Evolutionary conservation across 2,329 filamentous ascomycete species (phyloP).

Genomic region (Lachnellula hyalina): DNA sequence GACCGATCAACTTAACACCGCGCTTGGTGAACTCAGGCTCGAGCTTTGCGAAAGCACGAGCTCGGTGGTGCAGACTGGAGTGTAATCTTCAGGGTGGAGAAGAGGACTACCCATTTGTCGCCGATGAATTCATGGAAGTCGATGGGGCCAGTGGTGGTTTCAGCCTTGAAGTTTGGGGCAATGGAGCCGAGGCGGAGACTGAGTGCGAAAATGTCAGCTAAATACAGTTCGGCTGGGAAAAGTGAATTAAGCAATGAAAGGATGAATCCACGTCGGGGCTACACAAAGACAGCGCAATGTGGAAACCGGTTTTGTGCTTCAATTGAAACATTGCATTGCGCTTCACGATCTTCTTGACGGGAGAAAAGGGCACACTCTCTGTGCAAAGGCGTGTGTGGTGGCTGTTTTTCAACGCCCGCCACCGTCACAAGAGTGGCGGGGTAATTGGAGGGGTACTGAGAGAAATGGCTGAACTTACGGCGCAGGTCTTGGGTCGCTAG

Average conservation of each 20-base stretch:
- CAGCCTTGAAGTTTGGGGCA: constrained; percentile 78
- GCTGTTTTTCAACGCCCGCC: not conserved
- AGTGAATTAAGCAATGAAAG: not conserved
- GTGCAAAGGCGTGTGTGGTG: not conserved
- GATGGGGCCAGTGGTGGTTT: constrained; percentile 72
- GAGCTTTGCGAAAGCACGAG: constrained; percentile 85
- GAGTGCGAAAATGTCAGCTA: constrained; percentile 6
- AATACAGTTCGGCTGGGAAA: not conserved
- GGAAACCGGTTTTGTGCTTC: not conserved
- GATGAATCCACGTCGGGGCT: not conserved
- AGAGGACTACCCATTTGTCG: constrained; percentile 74
- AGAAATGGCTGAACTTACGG: constrained; percentile 11
- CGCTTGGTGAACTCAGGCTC: constrained; percentile 83
- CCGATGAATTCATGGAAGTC: constrained; percentile 80
- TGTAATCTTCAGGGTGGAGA: constrained; percentile 90
- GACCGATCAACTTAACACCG: constrained; percentile 84
- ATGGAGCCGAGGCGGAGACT: constrained; percentile 60
- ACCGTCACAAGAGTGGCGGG: not conserved
- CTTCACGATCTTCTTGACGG: not conserved
- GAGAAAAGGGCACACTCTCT: not conserved
- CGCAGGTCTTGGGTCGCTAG: constrained; percentile 15
- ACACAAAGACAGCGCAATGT: too few relatives aligned
- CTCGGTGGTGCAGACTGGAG: constrained; percentile 93
- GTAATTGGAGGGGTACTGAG: not conserved
- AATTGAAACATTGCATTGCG: not conserved